Conservation (phyloP, 257 asterid genomes). For the Datura wrightii region DNA sequence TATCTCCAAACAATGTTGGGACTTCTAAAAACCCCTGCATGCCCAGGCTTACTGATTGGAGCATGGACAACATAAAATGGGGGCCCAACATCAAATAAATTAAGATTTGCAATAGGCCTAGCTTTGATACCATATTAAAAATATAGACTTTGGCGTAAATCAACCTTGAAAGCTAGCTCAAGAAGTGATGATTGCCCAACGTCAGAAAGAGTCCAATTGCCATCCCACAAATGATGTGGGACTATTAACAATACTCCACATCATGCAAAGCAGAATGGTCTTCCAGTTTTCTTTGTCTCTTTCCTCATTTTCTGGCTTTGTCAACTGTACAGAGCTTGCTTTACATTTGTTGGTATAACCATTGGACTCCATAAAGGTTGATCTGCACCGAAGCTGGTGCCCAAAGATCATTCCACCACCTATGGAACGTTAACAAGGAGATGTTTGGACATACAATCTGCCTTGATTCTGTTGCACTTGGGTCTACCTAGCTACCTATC, state of each 20-base stretch:
- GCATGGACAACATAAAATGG: background rate
- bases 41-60: background rate
- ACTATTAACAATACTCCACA: background rate
- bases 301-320: background rate
- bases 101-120: background rate
- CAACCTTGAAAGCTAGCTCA: background rate
- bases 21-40: background rate
- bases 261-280: constrained; percentile 18
- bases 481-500: background rate
- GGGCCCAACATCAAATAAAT: background rate
- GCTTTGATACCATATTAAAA: background rate
- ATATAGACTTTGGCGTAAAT: background rate
- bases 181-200: background rate
- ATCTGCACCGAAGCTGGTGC: background rate
- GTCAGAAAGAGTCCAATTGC: background rate
- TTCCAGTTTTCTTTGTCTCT: background rate
- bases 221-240: background rate
- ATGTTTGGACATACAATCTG: background rate
- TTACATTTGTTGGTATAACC: background rate
- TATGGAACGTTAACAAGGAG: background rate
- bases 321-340: background rate
- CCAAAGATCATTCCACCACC: background rate
- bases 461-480: background rate
- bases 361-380: background rate
- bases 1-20: background rate